Base-by-base conservation (phyloP, 148 eudicot species). In the Rhododendron molle region DNA sequence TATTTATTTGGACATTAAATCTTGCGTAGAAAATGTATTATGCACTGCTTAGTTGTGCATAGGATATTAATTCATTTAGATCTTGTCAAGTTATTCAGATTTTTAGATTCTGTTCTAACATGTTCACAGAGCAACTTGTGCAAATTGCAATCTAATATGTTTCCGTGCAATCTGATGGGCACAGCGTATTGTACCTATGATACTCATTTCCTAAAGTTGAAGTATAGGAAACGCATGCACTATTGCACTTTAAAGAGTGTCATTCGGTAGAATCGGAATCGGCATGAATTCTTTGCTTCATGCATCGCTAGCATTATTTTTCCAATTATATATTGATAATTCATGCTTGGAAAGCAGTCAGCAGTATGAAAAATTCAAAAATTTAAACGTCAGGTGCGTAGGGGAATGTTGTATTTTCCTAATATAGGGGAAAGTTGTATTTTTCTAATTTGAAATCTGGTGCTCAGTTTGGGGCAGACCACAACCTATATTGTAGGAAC, bases 1-100 rank as follows among this genome's bases (percentile, higher is more conserved):
- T 94, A 88, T 7, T 46, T 36, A 40, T 0, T 40, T 56, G 38
- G 28, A 16, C 11, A 80, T 36, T n/a, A 34, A 81, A 76, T 58
- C 46, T 26, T 12, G 0, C 71, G 10, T 12, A 30, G 47, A 60
- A 60, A 40, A 36, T 38, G 14, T 21, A 40, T 81, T 56, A 8
- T 18, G 21, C 8, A 21, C 5, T 54, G 20, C 71, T 80, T 50
- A 52, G 10, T 11, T 47, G 20, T 52, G 82, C 40, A 56, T 16
- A 49, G 50, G 82, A 52, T 40, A 30, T 81, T 81, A n/a, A 32
- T 9, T 56, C 8, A 0, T 3, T 56, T 16, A 52, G 60, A 80
- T 34, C 14, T 16, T 54, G n/a, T 52, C 83, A 54, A 80, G 38
- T 50, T 43, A 21, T 46, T 50, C 21, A 20, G 44, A 80, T 6